These are phyloP conservation scores for Dalbergia oliveri DNA, from an alignment of 306 rosid genomes.

Conservation along the genomic window DNA sequence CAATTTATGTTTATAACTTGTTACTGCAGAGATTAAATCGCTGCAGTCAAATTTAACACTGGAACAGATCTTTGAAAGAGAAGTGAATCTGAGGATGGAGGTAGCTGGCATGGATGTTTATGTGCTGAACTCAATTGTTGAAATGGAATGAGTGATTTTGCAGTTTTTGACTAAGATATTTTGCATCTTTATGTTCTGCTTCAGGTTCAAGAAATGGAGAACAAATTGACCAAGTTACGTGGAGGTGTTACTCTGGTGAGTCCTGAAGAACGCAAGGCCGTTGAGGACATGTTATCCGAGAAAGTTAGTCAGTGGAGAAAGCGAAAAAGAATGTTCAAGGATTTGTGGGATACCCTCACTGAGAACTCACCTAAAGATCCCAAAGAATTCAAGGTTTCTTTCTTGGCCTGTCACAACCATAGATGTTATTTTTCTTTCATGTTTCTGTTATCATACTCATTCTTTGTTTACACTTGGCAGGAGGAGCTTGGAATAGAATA, in stretches of 20 bases:
- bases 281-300: slow-evolving; percentile 60
- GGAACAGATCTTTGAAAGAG: slow-evolving; percentile 75
- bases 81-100: slow-evolving; percentile 75
- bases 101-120: slow-evolving; percentile 51
- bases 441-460: slow-evolving; percentile 35
- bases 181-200: slow-evolving; percentile 41
- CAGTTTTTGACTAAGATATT: slow-evolving; percentile 24
- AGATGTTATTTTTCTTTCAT: neutral
- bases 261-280: slow-evolving; percentile 83
- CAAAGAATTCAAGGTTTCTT: slow-evolving; percentile 79
- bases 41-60: slow-evolving; percentile 88
- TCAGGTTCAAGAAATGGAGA: slow-evolving; percentile 83
- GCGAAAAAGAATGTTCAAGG: slow-evolving; percentile 92
- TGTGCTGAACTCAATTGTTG: slow-evolving; percentile 19
- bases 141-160: slow-evolving; percentile 25
- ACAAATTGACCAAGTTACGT: slow-evolving; percentile 67
- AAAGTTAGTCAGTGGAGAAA: slow-evolving; percentile 84
- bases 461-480: slow-evolving; percentile 51
- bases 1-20: slow-evolving; percentile 20
- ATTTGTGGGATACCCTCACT: slow-evolving; percentile 89
- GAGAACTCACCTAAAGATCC: slow-evolving; percentile 90
- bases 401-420: slow-evolving; percentile 22
- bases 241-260: slow-evolving; percentile 90
- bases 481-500: slow-evolving; percentile 92
- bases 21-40: slow-evolving; percentile 72